These are phyloP conservation scores for Termitomyces sp. DNA, from an alignment of 768 basidiomycete genomes.

Conservation along the genomic window DNA sequence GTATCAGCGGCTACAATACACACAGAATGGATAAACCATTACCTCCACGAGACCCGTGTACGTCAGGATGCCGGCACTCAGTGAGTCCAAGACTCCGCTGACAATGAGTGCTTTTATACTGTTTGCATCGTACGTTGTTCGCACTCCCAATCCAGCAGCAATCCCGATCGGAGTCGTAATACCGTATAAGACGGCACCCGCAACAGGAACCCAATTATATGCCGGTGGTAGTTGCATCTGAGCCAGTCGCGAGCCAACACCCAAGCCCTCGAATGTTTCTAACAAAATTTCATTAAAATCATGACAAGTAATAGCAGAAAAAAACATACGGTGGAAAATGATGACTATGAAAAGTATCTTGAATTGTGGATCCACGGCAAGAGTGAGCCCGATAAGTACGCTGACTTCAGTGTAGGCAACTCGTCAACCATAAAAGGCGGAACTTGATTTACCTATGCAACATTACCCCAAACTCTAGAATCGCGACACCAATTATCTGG, in stretches of 20 bases:
- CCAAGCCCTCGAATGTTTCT: slow-evolving; percentile 95
- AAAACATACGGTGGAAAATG: slow-evolving; percentile 83
- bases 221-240: slow-evolving; percentile 54
- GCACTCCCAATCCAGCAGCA: slow-evolving; percentile 74
- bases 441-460: slow-evolving; percentile 56
- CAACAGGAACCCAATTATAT: slow-evolving; percentile 53
- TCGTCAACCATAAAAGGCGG: not conserved
- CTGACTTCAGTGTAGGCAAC: slow-evolving; percentile 28
- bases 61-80: slow-evolving; percentile 83
- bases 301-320: not conserved
- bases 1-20: slow-evolving; percentile 4
- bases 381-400: slow-evolving; percentile 81
- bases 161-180: slow-evolving; percentile 86
- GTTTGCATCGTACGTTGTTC: slow-evolving; percentile 76
- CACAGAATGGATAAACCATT: not conserved
- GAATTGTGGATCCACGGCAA: slow-evolving; percentile 84
- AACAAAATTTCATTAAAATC: slow-evolving; percentile 2
- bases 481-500: slow-evolving; percentile 82
- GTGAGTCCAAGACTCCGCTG: slow-evolving; percentile 78
- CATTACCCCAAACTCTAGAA: slow-evolving; percentile 91
- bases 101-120: slow-evolving; percentile 75
- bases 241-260: slow-evolving; percentile 86
- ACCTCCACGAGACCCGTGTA: slow-evolving; percentile 50
- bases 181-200: slow-evolving; percentile 62
- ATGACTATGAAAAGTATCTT: slow-evolving; percentile 86